These are phyloP conservation scores for Ophiostoma novo-ulmi DNA, from an alignment of 2,329 filamentous ascomycete genomes.

Conservation along the genomic window DNA sequence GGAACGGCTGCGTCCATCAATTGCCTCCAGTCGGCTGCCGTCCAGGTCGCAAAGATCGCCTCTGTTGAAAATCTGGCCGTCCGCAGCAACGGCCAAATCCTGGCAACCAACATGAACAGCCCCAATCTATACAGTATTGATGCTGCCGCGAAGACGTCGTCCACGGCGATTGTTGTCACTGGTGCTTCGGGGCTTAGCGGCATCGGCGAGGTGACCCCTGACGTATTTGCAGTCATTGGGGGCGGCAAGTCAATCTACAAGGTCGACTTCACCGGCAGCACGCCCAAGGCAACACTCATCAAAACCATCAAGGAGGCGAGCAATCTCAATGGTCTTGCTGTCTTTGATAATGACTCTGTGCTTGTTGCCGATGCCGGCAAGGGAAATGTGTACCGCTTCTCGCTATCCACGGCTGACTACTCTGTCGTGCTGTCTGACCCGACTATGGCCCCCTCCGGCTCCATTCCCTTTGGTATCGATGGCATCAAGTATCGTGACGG, in stretches of 20 bases:
- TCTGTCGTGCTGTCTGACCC: background rate
- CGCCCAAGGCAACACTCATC: background rate
- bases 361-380: background rate
- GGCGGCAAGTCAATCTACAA: background rate
- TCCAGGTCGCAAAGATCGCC: background rate
- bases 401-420: background rate
- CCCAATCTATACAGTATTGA: slow-evolving; percentile 25
- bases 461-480: background rate
- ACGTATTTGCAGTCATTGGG: background rate
- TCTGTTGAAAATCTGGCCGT: slow-evolving; percentile 34
- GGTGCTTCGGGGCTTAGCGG: background rate
- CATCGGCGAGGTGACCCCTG: background rate
- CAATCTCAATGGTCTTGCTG: background rate
- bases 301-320: background rate
- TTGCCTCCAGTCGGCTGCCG: background rate
- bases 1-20: background rate
- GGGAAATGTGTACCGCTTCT: background rate
- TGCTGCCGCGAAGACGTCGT: background rate
- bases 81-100: slow-evolving; percentile 33
- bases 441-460: background rate
- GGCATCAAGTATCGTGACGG: slow-evolving; percentile 25
- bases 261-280: background rate
- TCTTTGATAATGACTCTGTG: background rate
- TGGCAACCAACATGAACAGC: slow-evolving; percentile 36
- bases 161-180: background rate